Evolutionary conservation across 1,284 basidiomycete genomes (phyloP), one percentile per base, ranked within the genome.

Genomic region (Ceratobasidium sp.): DNA sequence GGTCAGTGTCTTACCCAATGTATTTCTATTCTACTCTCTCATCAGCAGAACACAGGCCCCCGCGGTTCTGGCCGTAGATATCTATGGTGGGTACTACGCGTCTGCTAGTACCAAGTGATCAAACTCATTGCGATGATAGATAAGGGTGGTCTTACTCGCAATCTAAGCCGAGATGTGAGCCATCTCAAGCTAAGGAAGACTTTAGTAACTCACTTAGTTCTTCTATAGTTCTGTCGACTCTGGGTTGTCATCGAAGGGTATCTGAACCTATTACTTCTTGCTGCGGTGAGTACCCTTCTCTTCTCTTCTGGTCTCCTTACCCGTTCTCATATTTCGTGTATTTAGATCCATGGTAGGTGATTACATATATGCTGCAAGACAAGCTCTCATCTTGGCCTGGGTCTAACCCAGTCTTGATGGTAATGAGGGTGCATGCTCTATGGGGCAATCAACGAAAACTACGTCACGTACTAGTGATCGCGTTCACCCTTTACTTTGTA

Each of bases 231-330:
- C 40, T 76, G 73, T 39, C 61, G 63, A 28, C 20, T 44, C 18
- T 76, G 73, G 73, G 63, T 76, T 23, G 15, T 76, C 26, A n/a
- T 58, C 10, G 73, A 76, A 40, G 73, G 73, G 6, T 76, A 76
- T 40, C 40, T 76, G 61, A 76, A 76, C 58, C 44, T 76, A 39
- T 13, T 66, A 18, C 73, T 76, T 20, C 63, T 76, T n/a, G 73
- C 73, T 40, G 61, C 61, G 28, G 71, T 75, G 7, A 53, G 71
- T 63, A 7, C n/a, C 9, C 44, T 53, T 28, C 13, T 39, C 39
- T 13, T 13, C 7, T 40, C 53, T 6, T 58, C 3, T 33, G 40
- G 33, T 33, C 33, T 33, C 33, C 33, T 23, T 15, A 26, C 9
- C 20, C 13, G 53, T 33, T 40, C 26, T 28, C 23, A 20, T 28